Evolutionary conservation across 148 eudicot species (phyloP), one percentile per base, ranked within the genome.

Genomic region (Fallopia convolvulus): DNA sequence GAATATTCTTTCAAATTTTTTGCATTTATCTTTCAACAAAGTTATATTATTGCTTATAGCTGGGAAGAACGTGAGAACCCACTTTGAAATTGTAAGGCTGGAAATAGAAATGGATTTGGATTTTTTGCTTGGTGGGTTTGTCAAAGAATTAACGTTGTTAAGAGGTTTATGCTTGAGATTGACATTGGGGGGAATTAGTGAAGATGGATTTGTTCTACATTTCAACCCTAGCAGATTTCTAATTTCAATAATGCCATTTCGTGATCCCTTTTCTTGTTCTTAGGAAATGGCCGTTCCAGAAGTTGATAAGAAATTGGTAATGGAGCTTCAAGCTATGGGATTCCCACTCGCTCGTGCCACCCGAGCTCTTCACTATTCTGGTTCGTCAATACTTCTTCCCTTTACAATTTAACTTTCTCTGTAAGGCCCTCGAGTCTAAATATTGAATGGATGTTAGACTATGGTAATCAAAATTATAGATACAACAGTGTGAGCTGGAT

Each of bases 301-400:
- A 82, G 97, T 91, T 26, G 83, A 93, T 80, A 80, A 83, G 80
- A 81, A 75, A 49, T 21, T 91, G 76, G 86, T 90, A 32, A 79
- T 72, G 74, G 87, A 87, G 80, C 89, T 93, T 50, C 86, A 91
- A 79, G 91, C 70, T 48, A 86, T 93, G 97, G 98, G 98, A 49
- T 91, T 93, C 78, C 81, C 93, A 36, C 55, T 82, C 47, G 85
- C 90, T 81, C 73, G 74, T 50, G 90, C 97, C 74, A 86, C 85
- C 47, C 82, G 91, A 73, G 91, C 94, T 70, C 93, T 93, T 77
- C 81, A 86, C 80, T 78, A 30, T 77, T 91, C 91, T 61, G 97
- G 98, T 93, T 74, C 75, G 88, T 78, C 5, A n/a, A 80, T 68
- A 46, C 20, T 17, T 68, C 20, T 39, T 3, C 72, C 10, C 10